These are phyloP conservation scores for Barnettozyma hawaiiensis DNA, from an alignment of 1,139 yeast species.

Conservation along the genomic window DNA sequence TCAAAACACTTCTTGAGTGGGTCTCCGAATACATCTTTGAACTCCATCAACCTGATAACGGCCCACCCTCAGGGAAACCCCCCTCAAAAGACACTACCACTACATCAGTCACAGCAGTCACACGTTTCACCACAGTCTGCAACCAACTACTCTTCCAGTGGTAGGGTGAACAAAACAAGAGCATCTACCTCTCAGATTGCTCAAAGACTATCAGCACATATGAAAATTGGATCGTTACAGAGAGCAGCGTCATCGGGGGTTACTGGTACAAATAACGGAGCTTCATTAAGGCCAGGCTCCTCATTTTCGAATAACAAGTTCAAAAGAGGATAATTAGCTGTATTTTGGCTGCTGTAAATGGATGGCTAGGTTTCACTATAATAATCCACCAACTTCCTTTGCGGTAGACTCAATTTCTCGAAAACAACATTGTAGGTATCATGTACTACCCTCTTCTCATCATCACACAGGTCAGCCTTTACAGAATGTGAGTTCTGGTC, in stretches of 20 bases:
- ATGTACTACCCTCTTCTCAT: conserved; percentile 10
- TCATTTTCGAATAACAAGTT: conserved; percentile 10
- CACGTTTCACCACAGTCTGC: neutral
- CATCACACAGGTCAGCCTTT: conserved; percentile 10
- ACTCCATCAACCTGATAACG: conserved; percentile 5
- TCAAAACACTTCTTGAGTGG: conserved; percentile 11
- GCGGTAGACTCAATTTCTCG: conserved; percentile 31
- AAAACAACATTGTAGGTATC: conserved; percentile 28
- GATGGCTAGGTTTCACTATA: conserved; percentile 25
- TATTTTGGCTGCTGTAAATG: neutral
- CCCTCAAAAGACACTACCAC: neutral
- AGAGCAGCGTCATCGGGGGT: conserved; percentile 8
- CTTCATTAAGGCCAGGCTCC: conserved; percentile 17
- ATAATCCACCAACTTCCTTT: conserved; percentile 36
- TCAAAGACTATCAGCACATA: conserved; percentile 21
- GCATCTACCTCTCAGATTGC: conserved; percentile 22
- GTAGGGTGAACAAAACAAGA: conserved; percentile 12
- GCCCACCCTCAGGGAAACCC: neutral
- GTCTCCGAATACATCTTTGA: conserved; percentile 12
- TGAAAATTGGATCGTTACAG: conserved; percentile 20
- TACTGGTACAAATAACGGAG: neutral
- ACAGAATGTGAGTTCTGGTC: conserved; percentile 5
- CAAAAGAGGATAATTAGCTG: neutral
- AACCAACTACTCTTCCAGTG: neutral
- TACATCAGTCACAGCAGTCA: conserved; percentile 1